phyloP scores from a whole-genome alignment of 2,329 filamentous ascomycete species.

The Mycocentrospora acerina region DNA sequence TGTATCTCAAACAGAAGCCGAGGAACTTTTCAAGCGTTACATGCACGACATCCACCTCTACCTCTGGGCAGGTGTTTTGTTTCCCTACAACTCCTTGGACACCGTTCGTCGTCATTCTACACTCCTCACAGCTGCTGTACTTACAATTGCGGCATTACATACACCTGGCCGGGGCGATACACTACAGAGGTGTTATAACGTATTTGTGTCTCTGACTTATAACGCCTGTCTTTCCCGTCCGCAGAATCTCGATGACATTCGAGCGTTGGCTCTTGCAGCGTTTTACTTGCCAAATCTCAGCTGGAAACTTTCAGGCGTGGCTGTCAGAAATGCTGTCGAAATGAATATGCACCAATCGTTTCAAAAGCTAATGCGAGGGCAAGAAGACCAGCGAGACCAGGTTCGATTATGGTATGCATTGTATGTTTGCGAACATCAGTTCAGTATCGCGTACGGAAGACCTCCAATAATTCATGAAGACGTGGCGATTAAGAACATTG shows the following conservation, averaged over 20 bases:
- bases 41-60: slow-evolving; percentile 34
- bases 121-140: slow-evolving; percentile 34
- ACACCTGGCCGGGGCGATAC: slow-evolving; percentile 29
- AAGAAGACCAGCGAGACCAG: slow-evolving; percentile 37
- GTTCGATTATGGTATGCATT: slow-evolving; percentile 45
- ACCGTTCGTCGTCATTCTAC: slow-evolving; percentile 32
- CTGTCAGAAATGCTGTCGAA: slow-evolving; percentile 44
- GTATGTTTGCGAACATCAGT: slow-evolving; percentile 45
- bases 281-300: slow-evolving; percentile 46
- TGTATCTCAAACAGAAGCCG: slow-evolving; percentile 27
- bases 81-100: slow-evolving; percentile 31
- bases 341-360: slow-evolving; percentile 44
- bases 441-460: slow-evolving; percentile 44
- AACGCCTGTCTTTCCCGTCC: slow-evolving; percentile 36
- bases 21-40: slow-evolving; percentile 33
- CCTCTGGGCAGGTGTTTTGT: slow-evolving; percentile 37
- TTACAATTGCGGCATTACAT: slow-evolving; percentile 34
- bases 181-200: slow-evolving; percentile 35
- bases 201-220: slow-evolving; percentile 36
- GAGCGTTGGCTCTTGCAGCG: slow-evolving; percentile 43
- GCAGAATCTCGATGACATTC: slow-evolving; percentile 43
- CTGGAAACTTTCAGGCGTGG: slow-evolving; percentile 44
- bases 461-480: slow-evolving; percentile 45
- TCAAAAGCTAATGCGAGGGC: slow-evolving; percentile 37
- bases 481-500: slow-evolving; percentile 40